Conservation (phyloP, 306 rosid species). For the Medicago ruthenica region DNA sequence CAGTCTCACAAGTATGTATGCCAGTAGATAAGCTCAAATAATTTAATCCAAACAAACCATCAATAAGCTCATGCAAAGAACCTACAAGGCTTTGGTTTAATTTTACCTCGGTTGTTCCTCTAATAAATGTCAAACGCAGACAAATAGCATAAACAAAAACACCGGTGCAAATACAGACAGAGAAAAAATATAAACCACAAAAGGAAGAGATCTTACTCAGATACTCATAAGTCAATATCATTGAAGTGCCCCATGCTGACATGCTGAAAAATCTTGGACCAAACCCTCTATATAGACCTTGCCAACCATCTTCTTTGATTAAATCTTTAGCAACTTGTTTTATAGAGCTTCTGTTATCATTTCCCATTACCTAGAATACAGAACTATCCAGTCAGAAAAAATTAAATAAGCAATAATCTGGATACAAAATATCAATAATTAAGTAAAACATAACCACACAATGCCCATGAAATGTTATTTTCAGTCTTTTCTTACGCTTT, state of each 20-base stretch:
- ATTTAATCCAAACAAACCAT: not conserved
- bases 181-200: constrained; percentile 16
- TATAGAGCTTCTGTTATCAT: constrained; percentile 65
- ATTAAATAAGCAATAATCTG: constrained; percentile 19
- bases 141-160: constrained; percentile 11
- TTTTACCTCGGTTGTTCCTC: not conserved
- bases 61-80: not conserved
- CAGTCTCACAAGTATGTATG: no score
- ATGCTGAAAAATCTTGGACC: constrained; percentile 96
- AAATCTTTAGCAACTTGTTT: constrained; percentile 78
- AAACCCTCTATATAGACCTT: constrained; percentile 89
- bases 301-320: constrained; percentile 88
- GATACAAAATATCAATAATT: constrained; percentile 15
- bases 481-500: not conserved
- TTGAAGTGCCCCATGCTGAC: constrained; percentile 98
- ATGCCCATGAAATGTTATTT: constrained; percentile 15
- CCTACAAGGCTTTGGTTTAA: not conserved
- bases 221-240: constrained; percentile 92
- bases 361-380: constrained; percentile 73
- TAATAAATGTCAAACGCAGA: not conserved
- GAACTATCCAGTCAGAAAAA: constrained; percentile 39
- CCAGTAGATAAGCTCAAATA: no score
- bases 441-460: constrained; percentile 17
- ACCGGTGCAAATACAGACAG: constrained; percentile 33
- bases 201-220: constrained; percentile 66